Base-by-base conservation (phyloP, 1,139 yeast species). In the Hyphopichia buzzinii region DNA sequence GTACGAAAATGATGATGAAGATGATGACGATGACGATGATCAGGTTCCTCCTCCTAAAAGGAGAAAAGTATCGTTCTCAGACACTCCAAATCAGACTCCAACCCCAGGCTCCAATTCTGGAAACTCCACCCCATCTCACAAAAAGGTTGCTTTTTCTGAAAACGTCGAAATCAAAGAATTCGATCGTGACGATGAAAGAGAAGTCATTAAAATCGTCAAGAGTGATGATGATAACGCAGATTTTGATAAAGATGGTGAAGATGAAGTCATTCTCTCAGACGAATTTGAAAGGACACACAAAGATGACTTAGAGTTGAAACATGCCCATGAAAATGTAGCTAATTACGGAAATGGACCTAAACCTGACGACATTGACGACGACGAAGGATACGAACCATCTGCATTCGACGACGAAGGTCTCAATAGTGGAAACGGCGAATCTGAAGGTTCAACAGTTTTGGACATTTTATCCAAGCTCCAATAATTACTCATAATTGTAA, bases 111-210 rank as follows among this genome's bases (percentile, higher is more conserved):
- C 57, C 1, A 53, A 58, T 3, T 58, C 61, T 10, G 61, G 62
- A 3, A 55, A 50, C 11, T 54, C 62, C 1, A 56, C 65, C 4
- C 65, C 65, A 2, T 48, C 62, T 2, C 42, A 52, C 7, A 49
- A 50, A 31, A 71, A 70, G 39, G 77, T 71, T 8, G 75, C 76
- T 12, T 71, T 71, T 42, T 62, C 74, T 0, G 74, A 70, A 35
- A 67, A 68, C 36, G 56, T 71, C n/a, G 70, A 69, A 43, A 62
- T 71, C 16, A 68, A 70, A 42, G 77, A 71, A 42, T 70, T 54
- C 37, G 69, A 64, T 29, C 47, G 64, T 12, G 74, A 68, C 37
- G 71, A 65, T 30, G 54, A 55, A 25, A 49, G 57, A 2, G 59
- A 54, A 23, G 46, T 47, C 12, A 50, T 52, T 16, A 49, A 56